Evolutionary conservation across 176 grass and related monocot genomes (phyloP).

Genomic region (Oryza australiensis): DNA sequence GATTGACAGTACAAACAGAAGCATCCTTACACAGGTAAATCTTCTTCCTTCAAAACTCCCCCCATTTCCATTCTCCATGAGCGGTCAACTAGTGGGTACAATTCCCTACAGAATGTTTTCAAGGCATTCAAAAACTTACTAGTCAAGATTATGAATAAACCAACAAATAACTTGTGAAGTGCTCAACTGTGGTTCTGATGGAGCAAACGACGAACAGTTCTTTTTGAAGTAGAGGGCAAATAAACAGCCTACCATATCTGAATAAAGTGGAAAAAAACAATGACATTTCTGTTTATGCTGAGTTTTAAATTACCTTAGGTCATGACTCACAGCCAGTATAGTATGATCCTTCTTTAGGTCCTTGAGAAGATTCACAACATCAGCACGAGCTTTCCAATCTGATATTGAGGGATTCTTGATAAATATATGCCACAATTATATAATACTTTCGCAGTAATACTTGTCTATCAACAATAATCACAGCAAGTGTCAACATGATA

Average conservation of each 20-base stretch:
- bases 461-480: background rate
- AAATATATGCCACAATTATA: background rate
- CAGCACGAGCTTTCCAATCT: conserved; percentile 93
- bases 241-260: background rate
- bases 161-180: background rate
- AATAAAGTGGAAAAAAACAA: background rate
- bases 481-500: background rate
- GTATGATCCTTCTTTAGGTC: conserved; percentile 70
- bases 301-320: conserved; percentile 67
- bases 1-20: background rate
- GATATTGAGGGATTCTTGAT: conserved; percentile 1
- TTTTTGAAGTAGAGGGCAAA: background rate
- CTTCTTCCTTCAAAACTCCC: conserved; percentile 68
- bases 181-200: background rate
- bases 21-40: conserved; percentile 43
- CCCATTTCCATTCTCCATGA: conserved; percentile 91
- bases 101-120: conserved; percentile 54
- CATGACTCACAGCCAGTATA: conserved; percentile 84
- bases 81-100: conserved; percentile 71
- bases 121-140: conserved; percentile 8
- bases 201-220: background rate
- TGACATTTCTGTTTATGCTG: background rate
- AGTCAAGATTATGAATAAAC: background rate
- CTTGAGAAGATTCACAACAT: conserved; percentile 87
- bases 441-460: background rate